phyloP scores from a whole-genome alignment of 148 eudicot species.

The Camellia sinensis region DNA sequence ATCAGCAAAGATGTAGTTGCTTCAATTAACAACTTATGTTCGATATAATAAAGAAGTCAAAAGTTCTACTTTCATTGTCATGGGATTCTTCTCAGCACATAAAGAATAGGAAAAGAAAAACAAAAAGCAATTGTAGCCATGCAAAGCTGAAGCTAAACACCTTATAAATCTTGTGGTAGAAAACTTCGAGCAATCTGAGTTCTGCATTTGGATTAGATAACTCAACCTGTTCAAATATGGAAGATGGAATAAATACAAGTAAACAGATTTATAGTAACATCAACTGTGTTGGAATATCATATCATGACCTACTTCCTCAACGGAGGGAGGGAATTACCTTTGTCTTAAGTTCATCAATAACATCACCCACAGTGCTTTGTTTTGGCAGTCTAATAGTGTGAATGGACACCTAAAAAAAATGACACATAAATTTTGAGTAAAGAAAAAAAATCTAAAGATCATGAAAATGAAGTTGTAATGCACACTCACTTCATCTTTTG shows the following conservation, averaged over 20 bases:
- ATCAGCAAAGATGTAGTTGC: constrained; percentile 1
- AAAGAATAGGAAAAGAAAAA: neutral
- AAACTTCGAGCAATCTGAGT: constrained; percentile 53
- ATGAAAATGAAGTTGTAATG: neutral
- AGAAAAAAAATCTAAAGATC: neutral
- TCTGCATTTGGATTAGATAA: constrained; percentile 64
- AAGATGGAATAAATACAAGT: constrained; percentile 8
- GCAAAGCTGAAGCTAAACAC: constrained; percentile 21
- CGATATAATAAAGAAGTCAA: neutral
- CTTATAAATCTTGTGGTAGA: constrained; percentile 54
- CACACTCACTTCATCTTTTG: constrained; percentile 68
- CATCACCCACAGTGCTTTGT: constrained; percentile 84
- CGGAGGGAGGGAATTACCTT: constrained; percentile 39
- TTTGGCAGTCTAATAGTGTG: constrained; percentile 75
- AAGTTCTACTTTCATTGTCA: neutral
- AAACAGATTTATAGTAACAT: neutral
- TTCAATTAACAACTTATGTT: neutral
- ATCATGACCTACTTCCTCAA: neutral
- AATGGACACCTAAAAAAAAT: constrained; percentile 39
- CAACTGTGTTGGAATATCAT: neutral
- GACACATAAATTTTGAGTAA: neutral
- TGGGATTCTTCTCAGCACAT: neutral
- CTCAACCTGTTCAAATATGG: constrained; percentile 48
- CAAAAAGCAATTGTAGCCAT: neutral
- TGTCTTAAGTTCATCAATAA: constrained; percentile 62